These are phyloP conservation scores for Mrakiaceae sp. DNA, from an alignment of 1,284 basidiomycete genomes.

Conservation along the genomic window DNA sequence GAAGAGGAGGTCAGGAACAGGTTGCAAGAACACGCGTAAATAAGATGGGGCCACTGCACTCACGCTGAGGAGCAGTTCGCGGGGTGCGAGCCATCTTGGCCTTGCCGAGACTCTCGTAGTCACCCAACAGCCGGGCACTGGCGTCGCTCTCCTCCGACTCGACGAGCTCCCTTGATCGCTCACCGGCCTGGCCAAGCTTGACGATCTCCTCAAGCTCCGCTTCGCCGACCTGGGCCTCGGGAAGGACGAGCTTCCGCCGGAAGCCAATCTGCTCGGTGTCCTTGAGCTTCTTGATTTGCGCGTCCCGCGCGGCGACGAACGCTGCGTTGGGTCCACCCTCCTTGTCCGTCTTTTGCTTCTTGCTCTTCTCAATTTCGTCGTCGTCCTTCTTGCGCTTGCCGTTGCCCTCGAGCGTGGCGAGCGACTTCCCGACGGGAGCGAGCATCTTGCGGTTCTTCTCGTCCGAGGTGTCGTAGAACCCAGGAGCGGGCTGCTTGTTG, in stretches of 20 bases:
- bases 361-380: constrained; percentile 76
- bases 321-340: constrained; percentile 64
- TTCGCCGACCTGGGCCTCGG: constrained; percentile 90
- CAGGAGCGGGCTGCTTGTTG: constrained; percentile 87
- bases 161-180: constrained; percentile 76
- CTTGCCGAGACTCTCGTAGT: constrained; percentile 78
- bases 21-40: neutral
- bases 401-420: constrained; percentile 82
- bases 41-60: constrained; percentile 30
- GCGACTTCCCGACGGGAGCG: constrained; percentile 82
- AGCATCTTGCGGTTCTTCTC: constrained; percentile 79
- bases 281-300: constrained; percentile 91
- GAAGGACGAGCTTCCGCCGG: constrained; percentile 72
- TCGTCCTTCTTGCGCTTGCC: constrained; percentile 61
- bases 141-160: constrained; percentile 55
- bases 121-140: constrained; percentile 73
- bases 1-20: neutral
- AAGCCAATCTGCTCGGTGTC: constrained; percentile 92
- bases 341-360: constrained; percentile 50
- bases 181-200: constrained; percentile 89
- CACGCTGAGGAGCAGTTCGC: constrained; percentile 78
- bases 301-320: constrained; percentile 85
- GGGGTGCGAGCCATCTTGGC: constrained; percentile 88
- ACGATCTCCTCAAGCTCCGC: constrained; percentile 94
- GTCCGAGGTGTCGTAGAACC: constrained; percentile 94